Percentiles rank a stretch among this genome's conserved stretches.
Evolutionary conservation across 345 rosid genomes (phyloP).

Genomic region (Eucalyptus regnans): DNA sequence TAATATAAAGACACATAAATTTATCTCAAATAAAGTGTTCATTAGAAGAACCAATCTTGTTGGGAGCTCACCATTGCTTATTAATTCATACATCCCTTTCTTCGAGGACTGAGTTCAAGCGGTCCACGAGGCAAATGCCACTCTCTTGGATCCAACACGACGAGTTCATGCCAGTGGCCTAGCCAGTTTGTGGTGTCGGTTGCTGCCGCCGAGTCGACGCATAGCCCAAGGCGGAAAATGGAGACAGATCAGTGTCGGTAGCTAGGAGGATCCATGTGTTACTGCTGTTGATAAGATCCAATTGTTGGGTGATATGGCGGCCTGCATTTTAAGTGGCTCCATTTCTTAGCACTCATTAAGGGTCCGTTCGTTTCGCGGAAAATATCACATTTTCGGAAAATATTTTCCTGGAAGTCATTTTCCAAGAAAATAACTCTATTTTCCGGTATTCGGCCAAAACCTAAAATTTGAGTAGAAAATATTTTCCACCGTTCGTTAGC

Average conservation of each 20-base stretch:
- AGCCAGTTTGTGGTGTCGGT: conserved; percentile 6
- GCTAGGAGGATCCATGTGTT: neutral
- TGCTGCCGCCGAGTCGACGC: neutral
- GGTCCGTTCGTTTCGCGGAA: too few relatives aligned
- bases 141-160: conserved; percentile 44
- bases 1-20: neutral
- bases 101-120: conserved; percentile 23
- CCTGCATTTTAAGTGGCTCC: neutral
- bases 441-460: too few relatives aligned
- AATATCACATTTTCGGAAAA: too few relatives aligned
- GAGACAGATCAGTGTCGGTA: conserved; percentile 62
- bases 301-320: neutral
- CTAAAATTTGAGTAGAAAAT: too few relatives aligned
- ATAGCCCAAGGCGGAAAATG: conserved; percentile 21
- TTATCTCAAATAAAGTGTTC: neutral
- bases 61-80: neutral
- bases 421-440: too few relatives aligned
- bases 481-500: too few relatives aligned
- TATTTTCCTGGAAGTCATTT: too few relatives aligned
- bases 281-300: neutral
- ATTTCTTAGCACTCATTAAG: neutral
- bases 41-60: neutral
- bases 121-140: conserved; percentile 45
- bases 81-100: neutral
- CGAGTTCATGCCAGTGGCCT: conserved; percentile 10